These are phyloP conservation scores for Alternaria brassicicola DNA, from an alignment of 2,329 filamentous ascomycete genomes.

Conservation along the genomic window DNA sequence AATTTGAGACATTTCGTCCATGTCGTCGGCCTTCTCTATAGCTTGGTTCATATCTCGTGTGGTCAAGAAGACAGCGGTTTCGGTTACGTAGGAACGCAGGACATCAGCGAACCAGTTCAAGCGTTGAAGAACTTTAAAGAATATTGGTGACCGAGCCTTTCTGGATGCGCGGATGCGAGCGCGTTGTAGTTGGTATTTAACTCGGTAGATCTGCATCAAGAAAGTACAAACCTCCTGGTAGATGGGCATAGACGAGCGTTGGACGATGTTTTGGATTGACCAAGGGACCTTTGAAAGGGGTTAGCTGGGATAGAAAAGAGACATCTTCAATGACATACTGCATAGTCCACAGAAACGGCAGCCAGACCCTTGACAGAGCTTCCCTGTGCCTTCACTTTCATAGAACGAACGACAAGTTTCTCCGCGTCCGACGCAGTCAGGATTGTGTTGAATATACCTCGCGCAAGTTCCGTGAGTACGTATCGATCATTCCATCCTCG, in stretches of 20 bases:
- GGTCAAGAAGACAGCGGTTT: slow-evolving; percentile 70
- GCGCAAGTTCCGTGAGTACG: slow-evolving; percentile 76
- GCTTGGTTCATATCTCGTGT: slow-evolving; percentile 61
- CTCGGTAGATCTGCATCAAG: slow-evolving; percentile 77
- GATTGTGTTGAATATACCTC: slow-evolving; percentile 68
- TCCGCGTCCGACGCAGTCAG: slow-evolving; percentile 61
- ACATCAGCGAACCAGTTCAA: slow-evolving; percentile 80
- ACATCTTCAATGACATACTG: slow-evolving; percentile 58
- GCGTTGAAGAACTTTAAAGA: slow-evolving; percentile 67
- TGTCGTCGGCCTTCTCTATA: slow-evolving; percentile 68
- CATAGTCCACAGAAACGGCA: slow-evolving; percentile 69
- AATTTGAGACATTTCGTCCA: slow-evolving; percentile 78
- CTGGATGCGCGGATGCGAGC: slow-evolving; percentile 33
- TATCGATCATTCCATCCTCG: slow-evolving; percentile 80
- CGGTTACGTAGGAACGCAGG: slow-evolving; percentile 76
- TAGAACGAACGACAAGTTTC: slow-evolving; percentile 65
- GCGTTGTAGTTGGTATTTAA: slow-evolving; percentile 69
- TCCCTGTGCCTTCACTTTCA: slow-evolving; percentile 55
- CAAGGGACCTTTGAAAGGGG: slow-evolving; percentile 52
- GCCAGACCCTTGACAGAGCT: slow-evolving; percentile 68
- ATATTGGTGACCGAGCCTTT: slow-evolving; percentile 6
- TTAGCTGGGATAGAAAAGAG: neutral
- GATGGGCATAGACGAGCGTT: slow-evolving; percentile 64
- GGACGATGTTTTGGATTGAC: slow-evolving; percentile 74
- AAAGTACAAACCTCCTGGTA: slow-evolving; percentile 79